A percentile compares a stretch with the other conserved stretches of the same genome.
phyloP scores from a whole-genome alignment of 2,329 filamentous ascomycete genomes.

The Cladosporium cucumerinum region DNA sequence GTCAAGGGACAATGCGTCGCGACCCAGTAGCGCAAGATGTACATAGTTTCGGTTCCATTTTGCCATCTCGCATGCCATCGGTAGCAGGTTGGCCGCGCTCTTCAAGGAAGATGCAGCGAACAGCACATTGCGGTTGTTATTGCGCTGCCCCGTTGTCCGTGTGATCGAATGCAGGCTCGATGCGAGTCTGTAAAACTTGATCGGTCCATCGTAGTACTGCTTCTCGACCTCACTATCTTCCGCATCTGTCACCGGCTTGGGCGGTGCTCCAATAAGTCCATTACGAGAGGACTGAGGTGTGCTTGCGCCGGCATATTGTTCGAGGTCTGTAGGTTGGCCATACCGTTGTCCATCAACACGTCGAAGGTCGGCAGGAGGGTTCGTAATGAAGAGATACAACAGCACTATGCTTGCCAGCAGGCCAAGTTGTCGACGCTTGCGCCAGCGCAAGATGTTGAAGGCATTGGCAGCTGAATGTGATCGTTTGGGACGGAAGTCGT shows the following conservation, averaged over 20 bases:
- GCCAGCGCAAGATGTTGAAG: slow-evolving; percentile 36
- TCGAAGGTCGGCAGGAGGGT: slow-evolving; percentile 55
- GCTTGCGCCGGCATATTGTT: neutral
- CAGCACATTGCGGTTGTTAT: slow-evolving; percentile 66
- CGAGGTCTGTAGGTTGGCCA: neutral
- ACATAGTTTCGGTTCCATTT: slow-evolving; percentile 66
- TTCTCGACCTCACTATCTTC: slow-evolving; percentile 24
- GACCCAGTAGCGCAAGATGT: slow-evolving; percentile 76
- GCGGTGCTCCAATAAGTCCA: slow-evolving; percentile 26
- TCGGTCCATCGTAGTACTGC: slow-evolving; percentile 63
- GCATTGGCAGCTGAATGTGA: slow-evolving; percentile 26
- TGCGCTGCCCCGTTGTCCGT: slow-evolving; percentile 50
- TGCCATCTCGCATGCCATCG: slow-evolving; percentile 85
- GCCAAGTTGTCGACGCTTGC: slow-evolving; percentile 49
- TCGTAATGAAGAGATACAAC: slow-evolving; percentile 63
- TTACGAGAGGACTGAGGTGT: neutral
- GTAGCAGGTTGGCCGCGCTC: slow-evolving; percentile 70
- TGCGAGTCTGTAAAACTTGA: slow-evolving; percentile 66
- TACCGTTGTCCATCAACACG: slow-evolving; percentile 23
- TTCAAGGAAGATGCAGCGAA: slow-evolving; percentile 74
- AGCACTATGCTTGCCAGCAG: slow-evolving; percentile 44
- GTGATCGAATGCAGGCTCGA: slow-evolving; percentile 59
- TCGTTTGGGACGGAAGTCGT: slow-evolving; percentile 51
- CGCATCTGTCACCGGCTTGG: slow-evolving; percentile 20
- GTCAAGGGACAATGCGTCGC: slow-evolving; percentile 65